These are phyloP conservation scores for Microbotryum lychnidis-dioicae DNA, from an alignment of 1,284 basidiomycete genomes.

Conservation along the genomic window DNA sequence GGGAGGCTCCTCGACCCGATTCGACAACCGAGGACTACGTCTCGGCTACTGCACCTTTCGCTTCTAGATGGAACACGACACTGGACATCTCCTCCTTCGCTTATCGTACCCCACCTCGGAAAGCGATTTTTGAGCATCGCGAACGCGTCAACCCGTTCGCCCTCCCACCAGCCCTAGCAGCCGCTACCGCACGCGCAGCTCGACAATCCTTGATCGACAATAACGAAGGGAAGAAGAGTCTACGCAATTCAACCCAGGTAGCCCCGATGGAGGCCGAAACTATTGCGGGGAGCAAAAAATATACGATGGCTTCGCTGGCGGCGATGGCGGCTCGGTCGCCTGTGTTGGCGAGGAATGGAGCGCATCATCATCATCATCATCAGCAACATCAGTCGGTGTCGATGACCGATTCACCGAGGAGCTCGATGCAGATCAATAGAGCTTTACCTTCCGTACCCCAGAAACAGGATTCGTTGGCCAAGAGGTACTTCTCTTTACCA, in stretches of 20 bases:
- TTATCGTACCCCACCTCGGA: constrained; percentile 26
- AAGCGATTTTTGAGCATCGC: constrained; percentile 12
- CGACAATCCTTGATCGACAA: too few relatives aligned
- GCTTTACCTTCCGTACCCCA: not conserved
- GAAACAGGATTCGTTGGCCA: not conserved
- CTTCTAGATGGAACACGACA: constrained; percentile 76
- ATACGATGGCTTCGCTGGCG: constrained; percentile 46
- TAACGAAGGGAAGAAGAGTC: too few relatives aligned
- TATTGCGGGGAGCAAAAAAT: constrained; percentile 53
- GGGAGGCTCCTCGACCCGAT: not conserved
- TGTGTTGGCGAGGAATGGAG: not conserved
- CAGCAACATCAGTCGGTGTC: too few relatives aligned
- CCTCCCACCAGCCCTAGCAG: too few relatives aligned
- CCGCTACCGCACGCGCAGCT: too few relatives aligned
- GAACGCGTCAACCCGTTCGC: too few relatives aligned
- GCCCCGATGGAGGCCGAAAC: constrained; percentile 33
- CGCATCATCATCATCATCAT: not conserved
- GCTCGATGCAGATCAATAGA: not conserved
- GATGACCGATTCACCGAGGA: not conserved
- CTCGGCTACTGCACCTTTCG: constrained; percentile 64
- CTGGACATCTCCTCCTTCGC: constrained; percentile 58
- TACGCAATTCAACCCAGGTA: not conserved
- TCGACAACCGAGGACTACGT: constrained; percentile 9
- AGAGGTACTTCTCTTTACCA: too few relatives aligned
- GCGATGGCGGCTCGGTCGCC: constrained; percentile 19